A percentile compares a stretch with the other conserved stretches of the same genome.
Conservation (phyloP, 1,284 basidiomycete genomes). For the Dichomitus squalens region DNA sequence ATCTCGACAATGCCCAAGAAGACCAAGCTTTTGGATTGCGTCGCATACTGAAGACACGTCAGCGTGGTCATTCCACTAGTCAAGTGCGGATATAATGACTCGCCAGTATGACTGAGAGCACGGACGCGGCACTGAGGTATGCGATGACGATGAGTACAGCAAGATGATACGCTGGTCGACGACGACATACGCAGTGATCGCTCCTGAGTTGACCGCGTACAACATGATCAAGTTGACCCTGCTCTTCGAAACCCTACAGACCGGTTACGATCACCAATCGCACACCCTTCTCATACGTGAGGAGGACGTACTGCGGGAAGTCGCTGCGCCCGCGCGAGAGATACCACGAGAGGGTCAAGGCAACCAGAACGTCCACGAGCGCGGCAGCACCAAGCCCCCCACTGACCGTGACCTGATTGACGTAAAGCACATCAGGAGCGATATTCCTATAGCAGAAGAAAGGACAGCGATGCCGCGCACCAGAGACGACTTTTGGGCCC, state of each 20-base stretch:
- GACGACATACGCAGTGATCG: conserved; percentile 15
- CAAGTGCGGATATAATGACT: no score
- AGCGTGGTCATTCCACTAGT: no score
- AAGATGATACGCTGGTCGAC: no score
- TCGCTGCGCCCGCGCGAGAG: conserved; percentile 11
- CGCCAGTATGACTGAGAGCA: conserved; percentile 14
- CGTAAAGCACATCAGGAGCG: background rate
- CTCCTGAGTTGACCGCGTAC: conserved; percentile 21
- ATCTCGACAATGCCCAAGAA: conserved; percentile 21
- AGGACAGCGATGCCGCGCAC: background rate
- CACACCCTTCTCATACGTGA: no score
- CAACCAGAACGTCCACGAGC: conserved; percentile 19
- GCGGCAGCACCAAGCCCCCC: conserved; percentile 16
- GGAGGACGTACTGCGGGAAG: conserved; percentile 6
- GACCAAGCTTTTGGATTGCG: conserved; percentile 10
- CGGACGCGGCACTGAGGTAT: no score
- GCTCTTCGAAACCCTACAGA: conserved; percentile 10
- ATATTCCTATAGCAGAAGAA: background rate
- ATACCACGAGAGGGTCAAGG: conserved; percentile 17
- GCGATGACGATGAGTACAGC: no score
- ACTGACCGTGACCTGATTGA: conserved; percentile 14
- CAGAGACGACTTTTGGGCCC: conserved; percentile 8
- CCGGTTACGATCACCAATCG: background rate
- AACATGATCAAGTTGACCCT: conserved; percentile 16
- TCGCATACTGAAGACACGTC: conserved; percentile 4